Evolutionary conservation across 345 rosid genomes (phyloP), one percentile per base, ranked within the genome.

Genomic region (Pistacia atlantica): DNA sequence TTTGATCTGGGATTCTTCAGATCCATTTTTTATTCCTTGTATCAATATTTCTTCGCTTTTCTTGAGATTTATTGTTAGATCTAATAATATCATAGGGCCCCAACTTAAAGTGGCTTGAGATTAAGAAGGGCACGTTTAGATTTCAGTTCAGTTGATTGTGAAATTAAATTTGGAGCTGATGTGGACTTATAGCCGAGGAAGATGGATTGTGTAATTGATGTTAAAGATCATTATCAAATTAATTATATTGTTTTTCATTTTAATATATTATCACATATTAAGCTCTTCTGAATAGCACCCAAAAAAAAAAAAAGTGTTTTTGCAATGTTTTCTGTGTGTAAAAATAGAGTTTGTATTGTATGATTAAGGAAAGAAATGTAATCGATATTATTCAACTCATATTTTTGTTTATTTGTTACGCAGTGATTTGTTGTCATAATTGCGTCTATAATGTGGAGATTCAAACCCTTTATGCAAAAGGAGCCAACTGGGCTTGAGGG

Each of bases 401-500:
- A n/a, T n/a, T 31, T 60, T 28, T 60, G 14, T 64, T 37, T 65
- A 4, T 17, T 54, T 69, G 61, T 20, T 77, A n/a, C 77, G 85
- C 87, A 86, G 90, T 62, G 65, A 65, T 80, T 77, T 77, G 48
- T 65, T 28, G n/a, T 67, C 60, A 70, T 38, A 31, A 48, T 77
- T 59, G 67, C 69, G 67, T 65, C 73, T 73, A 83, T 69, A 58
- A 94, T 97, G 99, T 97, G 99, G 99, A 94, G 92, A 87, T 91
- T 97, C 83, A 97, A 97, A 79, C 87, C 91, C 1, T 92, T 97
- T 79, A 70, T 81, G 79, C 97, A 89, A 67, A 97, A 94, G 78
- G 99, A 97, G 75, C 89, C 90, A 31, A 79, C 85, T 5, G 96
- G 98, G 65, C 97, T 97, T 0, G 99, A 94, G 83, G 99, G 99